Evolutionary conservation across 1,284 basidiomycete genomes (phyloP).

Genomic region (Rhodotorula sp.): DNA sequence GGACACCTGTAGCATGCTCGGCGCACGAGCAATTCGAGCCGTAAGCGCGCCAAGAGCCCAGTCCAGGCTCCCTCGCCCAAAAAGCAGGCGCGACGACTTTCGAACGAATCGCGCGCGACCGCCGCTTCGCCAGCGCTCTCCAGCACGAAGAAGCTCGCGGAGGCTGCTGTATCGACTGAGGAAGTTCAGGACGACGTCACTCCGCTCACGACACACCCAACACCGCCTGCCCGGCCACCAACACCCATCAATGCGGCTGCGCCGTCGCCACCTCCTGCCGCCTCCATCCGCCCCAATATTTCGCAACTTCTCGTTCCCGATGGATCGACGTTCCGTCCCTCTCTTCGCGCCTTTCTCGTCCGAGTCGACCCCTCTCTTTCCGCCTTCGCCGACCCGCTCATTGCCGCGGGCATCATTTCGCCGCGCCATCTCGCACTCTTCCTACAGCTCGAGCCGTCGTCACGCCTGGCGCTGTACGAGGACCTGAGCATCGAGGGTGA

Average conservation of each 20-base stretch:
- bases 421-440: not conserved
- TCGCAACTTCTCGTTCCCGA: not conserved
- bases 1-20: not conserved
- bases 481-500: not conserved
- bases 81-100: not conserved
- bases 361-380: not conserved
- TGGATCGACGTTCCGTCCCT: not conserved
- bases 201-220: too few species aligned
- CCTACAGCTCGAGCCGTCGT: not conserved
- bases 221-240: too few species aligned
- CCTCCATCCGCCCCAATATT: too few species aligned
- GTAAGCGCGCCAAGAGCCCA: not conserved
- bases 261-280: too few species aligned
- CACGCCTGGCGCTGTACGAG: not conserved
- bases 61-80: not conserved
- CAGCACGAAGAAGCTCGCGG: too few species aligned
- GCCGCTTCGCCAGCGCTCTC: too few species aligned
- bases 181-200: too few species aligned
- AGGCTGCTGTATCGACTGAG: too few species aligned
- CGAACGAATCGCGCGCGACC: not conserved
- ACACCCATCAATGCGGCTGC: too few species aligned
- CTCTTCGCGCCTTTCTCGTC: conserved; percentile 1
- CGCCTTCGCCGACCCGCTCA: not conserved
- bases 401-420: not conserved
- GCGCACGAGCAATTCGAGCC: not conserved